A percentile compares a stretch with the other conserved stretches of the same genome.
phyloP scores from a whole-genome alignment of 2,329 filamentous ascomycete genomes.

The Zelopaecilomyces penicillatus region DNA sequence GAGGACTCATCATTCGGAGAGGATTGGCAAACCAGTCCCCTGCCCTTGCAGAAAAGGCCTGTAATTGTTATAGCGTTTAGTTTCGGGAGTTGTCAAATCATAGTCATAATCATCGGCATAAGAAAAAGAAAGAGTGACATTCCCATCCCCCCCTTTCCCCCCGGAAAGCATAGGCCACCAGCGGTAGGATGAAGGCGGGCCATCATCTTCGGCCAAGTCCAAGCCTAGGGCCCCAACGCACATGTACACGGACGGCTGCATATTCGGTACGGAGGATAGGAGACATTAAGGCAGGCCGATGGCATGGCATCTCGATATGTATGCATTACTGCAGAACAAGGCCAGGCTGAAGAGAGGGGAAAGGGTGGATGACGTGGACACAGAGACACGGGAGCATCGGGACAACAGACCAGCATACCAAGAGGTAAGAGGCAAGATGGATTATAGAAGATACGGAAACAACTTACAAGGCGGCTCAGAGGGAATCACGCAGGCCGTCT shows the following conservation, averaged over 20 bases:
- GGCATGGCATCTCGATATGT: not conserved
- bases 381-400: too few species aligned
- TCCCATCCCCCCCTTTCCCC: too few species aligned
- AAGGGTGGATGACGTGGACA: too few species aligned
- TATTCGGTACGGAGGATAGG: not conserved
- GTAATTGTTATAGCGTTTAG: not conserved
- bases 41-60: conserved; percentile 27
- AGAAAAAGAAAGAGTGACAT: too few species aligned
- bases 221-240: not conserved
- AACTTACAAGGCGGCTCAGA: conserved; percentile 35
- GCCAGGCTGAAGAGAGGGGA: too few species aligned
- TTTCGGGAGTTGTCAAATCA: not conserved
- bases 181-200: too few species aligned
- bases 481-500: conserved; percentile 39
- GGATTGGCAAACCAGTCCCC: conserved; percentile 25
- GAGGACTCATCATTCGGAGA: conserved; percentile 12
- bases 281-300: too few species aligned
- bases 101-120: too few species aligned
- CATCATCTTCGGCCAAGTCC: not conserved
- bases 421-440: not conserved
- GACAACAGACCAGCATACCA: too few species aligned
- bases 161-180: too few species aligned
- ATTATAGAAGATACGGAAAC: too few species aligned
- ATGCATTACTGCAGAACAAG: not conserved
- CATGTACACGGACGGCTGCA: not conserved